These are phyloP conservation scores for Ustilago curta DNA, from an alignment of 1,284 basidiomycete species.

Conservation along the genomic window DNA sequence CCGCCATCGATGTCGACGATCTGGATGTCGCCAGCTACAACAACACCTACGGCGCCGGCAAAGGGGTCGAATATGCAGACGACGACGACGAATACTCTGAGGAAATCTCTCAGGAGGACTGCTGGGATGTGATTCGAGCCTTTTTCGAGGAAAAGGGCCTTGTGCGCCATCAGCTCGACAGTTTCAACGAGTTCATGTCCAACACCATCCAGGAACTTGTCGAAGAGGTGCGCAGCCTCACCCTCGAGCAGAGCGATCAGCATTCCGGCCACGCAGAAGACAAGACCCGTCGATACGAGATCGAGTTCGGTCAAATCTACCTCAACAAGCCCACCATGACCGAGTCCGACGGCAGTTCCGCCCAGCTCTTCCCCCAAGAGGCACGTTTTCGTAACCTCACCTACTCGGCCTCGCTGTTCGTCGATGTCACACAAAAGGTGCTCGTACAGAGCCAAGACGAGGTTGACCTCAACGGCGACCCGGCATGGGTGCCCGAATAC, in stretches of 20 bases:
- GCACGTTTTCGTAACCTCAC: constrained; percentile 93
- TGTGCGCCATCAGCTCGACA: constrained; percentile 96
- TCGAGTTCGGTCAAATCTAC: constrained; percentile 97
- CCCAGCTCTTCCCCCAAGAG: constrained; percentile 96
- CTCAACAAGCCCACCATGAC: constrained; percentile 93
- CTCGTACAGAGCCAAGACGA: constrained; percentile 83
- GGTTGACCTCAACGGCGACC: constrained; percentile 77
- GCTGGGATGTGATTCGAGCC: constrained; percentile 78
- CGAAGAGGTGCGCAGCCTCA: constrained; percentile 92
- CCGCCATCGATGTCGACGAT: constrained; percentile 44
- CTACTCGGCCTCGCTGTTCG: constrained; percentile 94
- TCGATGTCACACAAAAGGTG: constrained; percentile 92
- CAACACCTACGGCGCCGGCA: constrained; percentile 33
- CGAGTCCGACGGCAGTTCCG: constrained; percentile 93
- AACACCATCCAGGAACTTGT: constrained; percentile 99
- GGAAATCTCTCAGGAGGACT: constrained; percentile 68
- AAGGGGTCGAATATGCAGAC: constrained; percentile 41
- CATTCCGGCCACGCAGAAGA: constrained; percentile 76
- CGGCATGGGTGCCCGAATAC: constrained; percentile 78
- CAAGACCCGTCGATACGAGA: constrained; percentile 88
- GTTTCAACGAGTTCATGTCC: constrained; percentile 98
- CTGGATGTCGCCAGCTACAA: constrained; percentile 36
- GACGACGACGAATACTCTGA: constrained; percentile 57
- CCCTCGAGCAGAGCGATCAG: constrained; percentile 94
- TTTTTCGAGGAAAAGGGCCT: constrained; percentile 98